These are phyloP conservation scores for Cladophialophora carrionii DNA, from an alignment of 2,329 filamentous ascomycete genomes.

Conservation along the genomic window DNA sequence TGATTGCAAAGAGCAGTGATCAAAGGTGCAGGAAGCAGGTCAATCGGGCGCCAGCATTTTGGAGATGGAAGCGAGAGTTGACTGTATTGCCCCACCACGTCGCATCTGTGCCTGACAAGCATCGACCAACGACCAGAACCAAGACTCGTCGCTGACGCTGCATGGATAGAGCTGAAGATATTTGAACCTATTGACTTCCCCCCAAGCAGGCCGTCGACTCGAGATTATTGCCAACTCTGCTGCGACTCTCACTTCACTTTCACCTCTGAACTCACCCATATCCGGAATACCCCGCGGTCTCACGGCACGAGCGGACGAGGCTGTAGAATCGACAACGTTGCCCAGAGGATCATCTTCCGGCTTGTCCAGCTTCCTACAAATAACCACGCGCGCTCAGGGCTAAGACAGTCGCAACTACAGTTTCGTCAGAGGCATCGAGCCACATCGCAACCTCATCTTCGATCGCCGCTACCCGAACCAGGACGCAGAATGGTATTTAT, in stretches of 20 bases:
- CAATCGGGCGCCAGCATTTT: background rate
- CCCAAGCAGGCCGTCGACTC: background rate
- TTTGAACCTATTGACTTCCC: background rate
- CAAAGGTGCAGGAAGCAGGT: background rate
- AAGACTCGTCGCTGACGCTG: background rate
- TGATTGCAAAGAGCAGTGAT: background rate
- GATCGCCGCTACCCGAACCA: background rate
- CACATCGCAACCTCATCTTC: background rate
- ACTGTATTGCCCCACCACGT: conserved; percentile 10
- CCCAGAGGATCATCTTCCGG: background rate
- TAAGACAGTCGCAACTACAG: background rate
- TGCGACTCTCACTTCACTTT: background rate
- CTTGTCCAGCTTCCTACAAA: background rate
- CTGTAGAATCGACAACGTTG: background rate
- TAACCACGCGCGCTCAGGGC: background rate
- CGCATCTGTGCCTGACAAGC: conserved; percentile 5
- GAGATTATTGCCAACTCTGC: background rate
- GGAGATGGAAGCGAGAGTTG: background rate
- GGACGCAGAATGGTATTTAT: background rate
- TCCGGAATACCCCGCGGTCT: background rate
- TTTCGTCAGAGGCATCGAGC: background rate
- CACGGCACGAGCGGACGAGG: background rate
- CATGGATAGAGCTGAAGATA: background rate
- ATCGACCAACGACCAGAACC: background rate
- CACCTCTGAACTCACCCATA: background rate